These are phyloP conservation scores for Ananas comosus DNA, from an alignment of 176 grass and related monocot species.

Conservation along the genomic window DNA sequence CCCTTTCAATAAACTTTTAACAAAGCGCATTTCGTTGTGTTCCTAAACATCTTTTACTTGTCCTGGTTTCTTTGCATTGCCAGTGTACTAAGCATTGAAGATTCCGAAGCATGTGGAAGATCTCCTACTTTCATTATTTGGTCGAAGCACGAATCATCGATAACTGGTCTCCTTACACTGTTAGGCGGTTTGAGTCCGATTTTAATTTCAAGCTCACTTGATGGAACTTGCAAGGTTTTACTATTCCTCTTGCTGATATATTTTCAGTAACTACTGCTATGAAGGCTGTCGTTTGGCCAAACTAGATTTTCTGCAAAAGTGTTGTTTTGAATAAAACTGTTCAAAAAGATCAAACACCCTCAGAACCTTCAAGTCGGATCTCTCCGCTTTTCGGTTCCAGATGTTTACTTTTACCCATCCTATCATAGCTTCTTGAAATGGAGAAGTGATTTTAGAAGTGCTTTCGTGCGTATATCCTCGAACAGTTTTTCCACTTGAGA, in stretches of 20 bases:
- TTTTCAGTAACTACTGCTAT: no score
- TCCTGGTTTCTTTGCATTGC: neutral
- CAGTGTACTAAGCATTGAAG: neutral
- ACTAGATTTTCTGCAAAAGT: no score
- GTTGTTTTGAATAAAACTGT: no score
- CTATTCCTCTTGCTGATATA: neutral
- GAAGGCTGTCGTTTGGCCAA: no score
- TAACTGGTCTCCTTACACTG: slow-evolving; percentile 21
- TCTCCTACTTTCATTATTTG: slow-evolving; percentile 1
- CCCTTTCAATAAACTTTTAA: neutral
- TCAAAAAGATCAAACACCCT: no score
- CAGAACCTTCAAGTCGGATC: no score
- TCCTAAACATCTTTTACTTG: neutral
- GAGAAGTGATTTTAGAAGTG: no score
- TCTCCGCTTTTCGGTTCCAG: no score
- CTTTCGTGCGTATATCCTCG: no score
- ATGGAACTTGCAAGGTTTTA: slow-evolving; percentile 33
- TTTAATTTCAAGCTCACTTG: slow-evolving; percentile 32
- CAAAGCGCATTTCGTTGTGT: neutral
- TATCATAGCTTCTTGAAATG: no score
- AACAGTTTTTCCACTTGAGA: no score
- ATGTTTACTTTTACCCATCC: no score
- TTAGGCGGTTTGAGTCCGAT: slow-evolving; percentile 1
- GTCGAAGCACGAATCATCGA: slow-evolving; percentile 16
- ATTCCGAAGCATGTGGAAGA: slow-evolving; percentile 1